Conservation (phyloP, 225 moss, liverwort and hornwort genomes). For the Rhytidiadelphus loreus region DNA sequence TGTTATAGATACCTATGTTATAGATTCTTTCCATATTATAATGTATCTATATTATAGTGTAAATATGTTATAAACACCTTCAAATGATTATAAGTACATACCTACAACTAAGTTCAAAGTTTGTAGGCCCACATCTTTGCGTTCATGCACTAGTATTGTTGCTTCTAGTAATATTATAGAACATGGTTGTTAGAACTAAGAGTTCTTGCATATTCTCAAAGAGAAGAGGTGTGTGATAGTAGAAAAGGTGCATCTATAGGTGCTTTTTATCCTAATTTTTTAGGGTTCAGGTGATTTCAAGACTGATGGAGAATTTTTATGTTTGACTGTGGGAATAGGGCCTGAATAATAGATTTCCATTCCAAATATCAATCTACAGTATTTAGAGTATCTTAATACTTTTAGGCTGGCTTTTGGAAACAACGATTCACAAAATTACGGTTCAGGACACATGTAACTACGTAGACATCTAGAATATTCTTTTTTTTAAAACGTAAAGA, state of each 20-base stretch:
- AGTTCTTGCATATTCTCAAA: background rate
- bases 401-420: background rate
- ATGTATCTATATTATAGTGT: too few relatives aligned
- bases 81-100: too few relatives aligned
- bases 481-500: background rate
- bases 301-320: background rate
- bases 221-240: background rate
- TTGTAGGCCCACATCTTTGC: too few relatives aligned
- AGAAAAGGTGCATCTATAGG: background rate
- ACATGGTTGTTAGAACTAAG: background rate
- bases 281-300: too few relatives aligned
- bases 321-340: background rate
- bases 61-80: too few relatives aligned
- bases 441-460: background rate
- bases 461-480: background rate
- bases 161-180: background rate
- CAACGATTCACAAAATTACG: background rate
- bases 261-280: too few relatives aligned
- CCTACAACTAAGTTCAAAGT: too few relatives aligned
- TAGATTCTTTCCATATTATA: too few relatives aligned
- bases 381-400: too few relatives aligned
- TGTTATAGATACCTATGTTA: too few relatives aligned
- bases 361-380: background rate
- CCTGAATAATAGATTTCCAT: background rate
- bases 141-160: too few relatives aligned